Conservation (phyloP, 176 grass and related monocot genomes). For the Rhipidocladum racemiflorum region DNA sequence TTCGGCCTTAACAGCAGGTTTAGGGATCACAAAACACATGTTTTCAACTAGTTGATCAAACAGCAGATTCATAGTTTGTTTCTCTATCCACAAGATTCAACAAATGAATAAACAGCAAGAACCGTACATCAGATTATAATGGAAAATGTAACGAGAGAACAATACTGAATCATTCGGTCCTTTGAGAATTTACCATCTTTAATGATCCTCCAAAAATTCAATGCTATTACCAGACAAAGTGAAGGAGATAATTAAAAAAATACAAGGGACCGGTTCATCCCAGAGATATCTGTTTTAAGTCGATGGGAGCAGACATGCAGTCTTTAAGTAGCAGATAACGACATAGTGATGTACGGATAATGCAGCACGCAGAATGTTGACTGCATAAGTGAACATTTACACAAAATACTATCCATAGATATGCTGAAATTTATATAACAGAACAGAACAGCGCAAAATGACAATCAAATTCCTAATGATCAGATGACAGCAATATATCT, state of each 20-base stretch:
- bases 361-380: neutral
- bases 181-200: slow-evolving; percentile 32
- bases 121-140: neutral
- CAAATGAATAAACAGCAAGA: neutral
- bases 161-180: neutral
- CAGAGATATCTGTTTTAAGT: slow-evolving; percentile 23
- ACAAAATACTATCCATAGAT: neutral
- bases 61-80: neutral
- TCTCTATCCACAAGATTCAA: neutral
- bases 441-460: neutral
- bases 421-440: neutral
- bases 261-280: slow-evolving; percentile 43
- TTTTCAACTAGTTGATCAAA: neutral
- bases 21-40: neutral
- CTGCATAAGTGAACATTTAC: neutral
- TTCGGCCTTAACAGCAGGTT: neutral
- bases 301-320: slow-evolving; percentile 37
- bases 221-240: slow-evolving; percentile 44
- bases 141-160: neutral
- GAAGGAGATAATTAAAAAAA: slow-evolving; percentile 17
- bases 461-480: neutral
- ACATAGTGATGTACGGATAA: neutral
- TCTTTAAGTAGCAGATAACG: slow-evolving; percentile 1
- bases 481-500: neutral
- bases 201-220: slow-evolving; percentile 41